Conservation (phyloP, 345 rosid species). For the Trapa incisa region DNA sequence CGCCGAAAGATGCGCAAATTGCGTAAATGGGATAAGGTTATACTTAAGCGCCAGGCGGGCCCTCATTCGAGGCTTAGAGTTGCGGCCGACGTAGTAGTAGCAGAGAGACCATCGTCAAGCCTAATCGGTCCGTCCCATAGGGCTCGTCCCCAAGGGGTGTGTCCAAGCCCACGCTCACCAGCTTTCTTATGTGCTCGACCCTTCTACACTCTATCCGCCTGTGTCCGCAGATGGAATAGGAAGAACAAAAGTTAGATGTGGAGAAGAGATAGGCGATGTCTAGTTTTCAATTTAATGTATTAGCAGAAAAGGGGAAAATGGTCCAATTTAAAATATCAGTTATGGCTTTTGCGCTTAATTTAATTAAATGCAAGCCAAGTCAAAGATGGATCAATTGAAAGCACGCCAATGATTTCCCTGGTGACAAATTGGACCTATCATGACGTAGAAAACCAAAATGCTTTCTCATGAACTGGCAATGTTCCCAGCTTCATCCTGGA, state of each 20-base stretch:
- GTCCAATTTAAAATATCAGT: no score
- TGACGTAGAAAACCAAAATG: no score
- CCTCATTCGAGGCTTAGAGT: slow-evolving; percentile 79
- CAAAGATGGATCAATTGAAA: no score
- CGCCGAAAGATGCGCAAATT: background rate
- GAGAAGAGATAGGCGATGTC: background rate
- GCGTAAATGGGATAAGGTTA: background rate
- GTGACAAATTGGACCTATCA: no score
- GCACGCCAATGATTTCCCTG: no score
- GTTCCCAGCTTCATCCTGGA: background rate
- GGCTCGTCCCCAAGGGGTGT: slow-evolving; percentile 45
- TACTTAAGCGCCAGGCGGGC: slow-evolving; percentile 71
- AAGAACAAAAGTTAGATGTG: background rate
- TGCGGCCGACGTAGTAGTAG: slow-evolving; percentile 66
- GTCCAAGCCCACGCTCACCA: slow-evolving; percentile 47
- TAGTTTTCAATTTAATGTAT: no score
- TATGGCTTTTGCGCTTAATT: no score
- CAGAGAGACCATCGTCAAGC: slow-evolving; percentile 61
- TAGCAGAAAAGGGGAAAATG: no score
- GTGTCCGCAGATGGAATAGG: background rate
- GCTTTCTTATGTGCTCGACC: slow-evolving; percentile 14
- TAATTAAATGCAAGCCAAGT: no score
- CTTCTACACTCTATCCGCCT: background rate
- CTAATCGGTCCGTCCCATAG: slow-evolving; percentile 62
- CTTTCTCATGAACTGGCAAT: background rate